Base-by-base conservation (phyloP, 768 basidiomycete species). In the Naganishia randhawae region DNA sequence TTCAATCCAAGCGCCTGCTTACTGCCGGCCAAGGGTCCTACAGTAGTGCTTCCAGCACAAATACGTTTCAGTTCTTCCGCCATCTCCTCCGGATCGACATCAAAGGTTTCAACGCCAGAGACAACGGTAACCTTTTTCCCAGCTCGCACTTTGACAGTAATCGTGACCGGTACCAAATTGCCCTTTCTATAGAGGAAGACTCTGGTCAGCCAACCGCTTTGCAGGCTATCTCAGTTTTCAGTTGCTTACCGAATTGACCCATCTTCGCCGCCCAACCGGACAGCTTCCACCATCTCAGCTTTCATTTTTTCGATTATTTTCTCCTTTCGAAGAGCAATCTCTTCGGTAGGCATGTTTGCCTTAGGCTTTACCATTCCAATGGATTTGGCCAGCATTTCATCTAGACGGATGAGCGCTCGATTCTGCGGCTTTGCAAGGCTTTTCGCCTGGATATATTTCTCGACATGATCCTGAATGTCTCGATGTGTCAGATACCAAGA, bases 71-170 rank as follows among this genome's bases (percentile, higher is more conserved):
- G 80, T 53, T 90, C 89, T 52, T 93, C 89, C 1, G 88, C 87
- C 79, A 93, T 85, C 32, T 85, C 85, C 13, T 90, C 87, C 14
- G 87, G 85, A 16, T 86, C 82, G 11, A 90, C 79, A 31, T 85
- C 81, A 77, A 88, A 96, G 0, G 88, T 84, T 76, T 96, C 93
- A 68, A 91, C 89, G 0, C 89, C 89, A 0, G 87, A 86, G 63
- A 94, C 83, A 52, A 88, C 80, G 0, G 92, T 95, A 54, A 84
- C 86, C 78, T 89, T 91, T 22, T 87, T 84, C 1, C 89, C 90
- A 75, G 90, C 88, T n/a, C 91, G 83, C 37, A 85, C 79, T 81
- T 91, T 93, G 54, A 85, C 83, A 1, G 83, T 81, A 9, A 95
- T 84, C 17, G 84, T 83, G 33, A 96, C 85, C 0, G 91, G 88